Conservation (phyloP, 345 rosid genomes). For the Pistacia atlantica region DNA sequence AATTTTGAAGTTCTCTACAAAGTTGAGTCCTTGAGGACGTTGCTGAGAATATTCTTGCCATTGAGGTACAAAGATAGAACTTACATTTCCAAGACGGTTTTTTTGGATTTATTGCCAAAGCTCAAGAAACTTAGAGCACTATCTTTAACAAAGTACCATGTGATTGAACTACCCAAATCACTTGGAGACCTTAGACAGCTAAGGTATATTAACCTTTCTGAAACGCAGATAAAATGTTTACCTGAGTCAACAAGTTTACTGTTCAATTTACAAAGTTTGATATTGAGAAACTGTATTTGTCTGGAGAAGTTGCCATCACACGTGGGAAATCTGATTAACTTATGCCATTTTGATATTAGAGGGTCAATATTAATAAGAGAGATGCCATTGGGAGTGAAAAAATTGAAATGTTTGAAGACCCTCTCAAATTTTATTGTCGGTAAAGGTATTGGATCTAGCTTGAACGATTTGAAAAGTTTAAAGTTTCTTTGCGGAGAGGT, state of each 20-base stretch:
- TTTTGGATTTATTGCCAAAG: background rate
- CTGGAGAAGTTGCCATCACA: slow-evolving; percentile 4
- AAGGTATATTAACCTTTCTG: slow-evolving; percentile 8
- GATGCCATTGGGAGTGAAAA: too few relatives aligned
- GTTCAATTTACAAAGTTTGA: background rate
- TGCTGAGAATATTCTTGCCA: too few relatives aligned
- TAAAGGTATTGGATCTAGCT: too few relatives aligned
- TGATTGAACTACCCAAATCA: background rate
- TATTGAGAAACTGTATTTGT: background rate
- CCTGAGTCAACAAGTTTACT: slow-evolving; percentile 6
- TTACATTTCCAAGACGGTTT: too few relatives aligned
- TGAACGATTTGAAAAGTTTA: too few relatives aligned
- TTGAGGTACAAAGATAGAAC: background rate
- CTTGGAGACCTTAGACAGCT: slow-evolving; percentile 9
- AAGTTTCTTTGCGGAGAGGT: too few relatives aligned
- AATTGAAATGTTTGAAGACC: too few relatives aligned
- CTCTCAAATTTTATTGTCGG: too few relatives aligned
- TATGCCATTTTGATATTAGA: slow-evolving; percentile 5
- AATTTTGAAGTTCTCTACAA: background rate
- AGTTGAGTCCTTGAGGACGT: too few relatives aligned
- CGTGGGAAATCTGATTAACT: background rate
- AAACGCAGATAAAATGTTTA: background rate
- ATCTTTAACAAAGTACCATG: background rate
- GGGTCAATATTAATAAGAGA: background rate
- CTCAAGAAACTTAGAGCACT: background rate